These are phyloP conservation scores for Aspergillus neoniger DNA, from an alignment of 2,329 filamentous ascomycete genomes.

Conservation along the genomic window DNA sequence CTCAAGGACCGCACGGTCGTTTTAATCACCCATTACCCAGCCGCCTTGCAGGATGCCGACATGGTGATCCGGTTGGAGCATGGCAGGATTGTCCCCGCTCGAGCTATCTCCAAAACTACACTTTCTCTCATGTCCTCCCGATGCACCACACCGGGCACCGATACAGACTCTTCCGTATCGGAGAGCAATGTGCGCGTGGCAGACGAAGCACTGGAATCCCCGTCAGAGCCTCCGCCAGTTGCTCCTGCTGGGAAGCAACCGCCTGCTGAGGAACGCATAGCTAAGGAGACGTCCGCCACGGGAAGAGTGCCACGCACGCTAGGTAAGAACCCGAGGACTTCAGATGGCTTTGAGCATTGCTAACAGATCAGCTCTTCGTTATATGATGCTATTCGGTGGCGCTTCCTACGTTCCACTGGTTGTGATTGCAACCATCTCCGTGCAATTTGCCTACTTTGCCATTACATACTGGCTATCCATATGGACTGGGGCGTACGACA, in stretches of 20 bases:
- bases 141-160: conserved; percentile 12
- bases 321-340: conserved; percentile 13
- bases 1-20: conserved; percentile 58
- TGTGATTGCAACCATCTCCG: conserved; percentile 23
- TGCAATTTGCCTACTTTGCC: conserved; percentile 30
- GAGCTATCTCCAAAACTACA: conserved; percentile 3
- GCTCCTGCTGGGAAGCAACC: conserved; percentile 11
- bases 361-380: conserved; percentile 23
- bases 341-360: background rate
- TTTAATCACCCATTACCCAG: conserved; percentile 54
- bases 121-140: conserved; percentile 2
- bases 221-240: conserved; percentile 11
- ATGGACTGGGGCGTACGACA: conserved; percentile 29
- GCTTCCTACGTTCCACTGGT: conserved; percentile 23
- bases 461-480: conserved; percentile 35
- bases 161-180: conserved; percentile 3
- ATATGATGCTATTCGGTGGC: conserved; percentile 30
- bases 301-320: conserved; percentile 29
- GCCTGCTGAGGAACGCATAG: conserved; percentile 13
- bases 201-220: conserved; percentile 8
- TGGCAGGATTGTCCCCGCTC: conserved; percentile 21
- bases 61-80: conserved; percentile 22
- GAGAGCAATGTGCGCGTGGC: background rate
- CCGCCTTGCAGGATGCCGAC: conserved; percentile 27
- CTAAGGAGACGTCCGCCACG: conserved; percentile 26